Percentiles rank a stretch among this genome's conserved stretches.
These are phyloP conservation scores for Trypanosomatidae sp. DNA, from an alignment of 208 protist species.

Conservation along the genomic window DNA sequence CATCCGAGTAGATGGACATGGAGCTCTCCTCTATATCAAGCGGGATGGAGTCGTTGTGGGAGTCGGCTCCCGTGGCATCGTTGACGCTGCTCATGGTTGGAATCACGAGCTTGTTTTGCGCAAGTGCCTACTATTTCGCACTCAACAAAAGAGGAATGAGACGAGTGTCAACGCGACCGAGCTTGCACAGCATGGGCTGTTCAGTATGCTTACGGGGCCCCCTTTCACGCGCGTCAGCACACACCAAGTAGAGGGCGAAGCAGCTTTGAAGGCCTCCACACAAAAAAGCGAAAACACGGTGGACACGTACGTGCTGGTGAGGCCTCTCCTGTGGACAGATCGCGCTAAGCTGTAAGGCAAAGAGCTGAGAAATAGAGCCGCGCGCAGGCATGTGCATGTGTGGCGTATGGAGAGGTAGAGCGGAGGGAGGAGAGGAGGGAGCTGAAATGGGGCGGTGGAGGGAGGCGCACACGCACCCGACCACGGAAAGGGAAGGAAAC, in stretches of 20 bases:
- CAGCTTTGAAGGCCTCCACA: neutral
- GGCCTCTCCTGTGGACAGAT: neutral
- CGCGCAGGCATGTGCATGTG: neutral
- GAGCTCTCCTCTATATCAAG: constrained; percentile 39
- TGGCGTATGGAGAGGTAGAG: neutral
- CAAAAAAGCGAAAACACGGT: neutral
- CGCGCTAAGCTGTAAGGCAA: neutral
- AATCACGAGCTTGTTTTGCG: neutral
- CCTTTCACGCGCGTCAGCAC: neutral
- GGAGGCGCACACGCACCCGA: neutral
- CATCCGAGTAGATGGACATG: constrained; percentile 37
- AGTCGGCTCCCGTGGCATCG: constrained; percentile 46
- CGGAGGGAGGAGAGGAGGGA: neutral
- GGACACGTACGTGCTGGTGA: neutral
- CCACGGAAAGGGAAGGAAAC: neutral
- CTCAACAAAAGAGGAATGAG: neutral
- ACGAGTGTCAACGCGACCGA: neutral
- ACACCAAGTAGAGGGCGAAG: neutral
- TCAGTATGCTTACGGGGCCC: neutral
- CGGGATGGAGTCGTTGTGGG: constrained; percentile 56
- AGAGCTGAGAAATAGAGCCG: neutral
- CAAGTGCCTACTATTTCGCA: neutral
- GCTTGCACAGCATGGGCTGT: no score
- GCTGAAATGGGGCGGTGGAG: neutral
- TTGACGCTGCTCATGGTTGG: constrained; percentile 69